Evolutionary conservation across 1,139 yeast genomes (phyloP).

Genomic region (Taphrina sp.): DNA sequence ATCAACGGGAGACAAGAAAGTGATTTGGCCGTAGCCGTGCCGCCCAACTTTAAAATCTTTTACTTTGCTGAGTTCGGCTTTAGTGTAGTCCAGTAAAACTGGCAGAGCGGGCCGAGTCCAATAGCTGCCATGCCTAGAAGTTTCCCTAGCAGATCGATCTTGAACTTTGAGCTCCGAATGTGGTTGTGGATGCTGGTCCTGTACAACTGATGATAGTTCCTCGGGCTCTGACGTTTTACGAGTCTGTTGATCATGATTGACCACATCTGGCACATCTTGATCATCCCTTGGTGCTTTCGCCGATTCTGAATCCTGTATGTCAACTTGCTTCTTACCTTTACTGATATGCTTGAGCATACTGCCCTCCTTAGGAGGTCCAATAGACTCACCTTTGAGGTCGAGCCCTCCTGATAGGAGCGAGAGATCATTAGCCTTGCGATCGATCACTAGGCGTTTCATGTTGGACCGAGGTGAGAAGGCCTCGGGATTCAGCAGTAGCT

Average conservation of each 20-base stretch:
- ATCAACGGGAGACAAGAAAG: slow-evolving; percentile 79
- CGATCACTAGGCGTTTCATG: slow-evolving; percentile 59
- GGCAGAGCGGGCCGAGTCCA: slow-evolving; percentile 80
- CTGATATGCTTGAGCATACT: slow-evolving; percentile 10
- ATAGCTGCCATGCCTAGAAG: slow-evolving; percentile 62
- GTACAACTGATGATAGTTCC: background rate
- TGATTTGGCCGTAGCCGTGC: slow-evolving; percentile 70
- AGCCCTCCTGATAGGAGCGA: slow-evolving; percentile 39
- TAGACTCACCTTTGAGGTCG: slow-evolving; percentile 35
- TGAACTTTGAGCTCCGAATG: background rate
- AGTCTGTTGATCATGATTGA: background rate
- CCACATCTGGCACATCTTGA: background rate
- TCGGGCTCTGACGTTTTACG: too few relatives aligned
- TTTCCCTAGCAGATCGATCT: background rate
- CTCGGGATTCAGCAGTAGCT: slow-evolving; percentile 67
- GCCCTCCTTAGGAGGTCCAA: slow-evolving; percentile 36
- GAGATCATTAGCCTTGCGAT: slow-evolving; percentile 46
- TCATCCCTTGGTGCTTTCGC: background rate
- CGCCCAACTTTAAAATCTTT: slow-evolving; percentile 74
- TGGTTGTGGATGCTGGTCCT: background rate
- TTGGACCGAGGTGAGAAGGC: slow-evolving; percentile 66
- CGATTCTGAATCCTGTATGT: background rate
- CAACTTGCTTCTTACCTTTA: background rate
- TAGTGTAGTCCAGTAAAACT: slow-evolving; percentile 58
- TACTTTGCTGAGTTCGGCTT: slow-evolving; percentile 65